Evolutionary conservation across 352 stramenopile species (phyloP).

Genomic region (Globisporangium nagaii): DNA sequence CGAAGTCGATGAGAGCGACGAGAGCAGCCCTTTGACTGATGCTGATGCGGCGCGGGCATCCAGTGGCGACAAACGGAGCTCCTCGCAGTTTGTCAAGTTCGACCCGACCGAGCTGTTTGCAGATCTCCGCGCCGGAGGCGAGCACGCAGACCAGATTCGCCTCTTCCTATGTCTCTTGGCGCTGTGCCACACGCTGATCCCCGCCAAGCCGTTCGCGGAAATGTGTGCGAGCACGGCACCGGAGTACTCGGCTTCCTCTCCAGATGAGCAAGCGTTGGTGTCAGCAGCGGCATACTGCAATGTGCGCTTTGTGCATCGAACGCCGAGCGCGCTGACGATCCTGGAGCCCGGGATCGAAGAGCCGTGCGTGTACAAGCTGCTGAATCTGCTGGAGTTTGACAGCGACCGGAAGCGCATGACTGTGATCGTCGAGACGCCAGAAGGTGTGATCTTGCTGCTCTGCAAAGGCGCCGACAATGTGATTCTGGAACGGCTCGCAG

Average conservation of each 20-base stretch:
- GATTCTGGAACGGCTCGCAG: constrained; percentile 60
- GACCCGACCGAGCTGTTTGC: constrained; percentile 62
- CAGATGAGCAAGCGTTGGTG: constrained; percentile 76
- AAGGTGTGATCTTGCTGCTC: constrained; percentile 51
- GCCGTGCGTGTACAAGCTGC: constrained; percentile 75
- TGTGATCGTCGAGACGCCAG: constrained; percentile 86
- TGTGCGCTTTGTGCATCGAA: constrained; percentile 72
- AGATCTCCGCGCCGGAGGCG: constrained; percentile 33
- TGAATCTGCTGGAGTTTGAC: constrained; percentile 97
- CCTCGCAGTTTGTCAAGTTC: constrained; percentile 57
- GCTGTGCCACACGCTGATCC: constrained; percentile 77
- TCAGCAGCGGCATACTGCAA: constrained; percentile 71
- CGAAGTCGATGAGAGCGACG: constrained; percentile 48
- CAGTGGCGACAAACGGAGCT: not conserved
- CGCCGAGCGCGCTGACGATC: constrained; percentile 48
- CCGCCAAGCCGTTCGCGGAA: constrained; percentile 54
- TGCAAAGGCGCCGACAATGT: constrained; percentile 83
- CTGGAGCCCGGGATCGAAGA: constrained; percentile 32
- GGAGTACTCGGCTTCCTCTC: constrained; percentile 78
- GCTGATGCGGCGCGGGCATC: not conserved
- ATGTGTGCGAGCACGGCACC: constrained; percentile 73
- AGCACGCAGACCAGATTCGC: constrained; percentile 37
- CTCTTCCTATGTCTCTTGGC: constrained; percentile 73
- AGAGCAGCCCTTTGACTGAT: not conserved
- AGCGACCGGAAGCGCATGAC: constrained; percentile 97